Percentiles rank a stretch among this genome's conserved stretches.
Conservation (phyloP, 1,284 basidiomycete genomes). For the Ganoderma sinense region DNA sequence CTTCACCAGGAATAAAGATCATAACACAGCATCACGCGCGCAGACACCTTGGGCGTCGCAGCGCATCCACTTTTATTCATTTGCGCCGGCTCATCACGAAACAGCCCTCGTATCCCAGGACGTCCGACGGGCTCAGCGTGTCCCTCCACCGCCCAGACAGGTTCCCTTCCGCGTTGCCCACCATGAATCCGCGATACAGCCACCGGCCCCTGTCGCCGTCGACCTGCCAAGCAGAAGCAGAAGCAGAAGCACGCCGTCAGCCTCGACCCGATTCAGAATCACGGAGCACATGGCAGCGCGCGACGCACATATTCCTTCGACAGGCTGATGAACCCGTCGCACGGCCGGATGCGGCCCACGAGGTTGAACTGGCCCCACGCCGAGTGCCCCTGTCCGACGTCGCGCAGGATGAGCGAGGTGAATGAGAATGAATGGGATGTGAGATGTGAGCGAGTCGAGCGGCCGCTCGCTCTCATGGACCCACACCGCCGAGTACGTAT, state of each 20-base stretch:
- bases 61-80: slow-evolving; percentile 10
- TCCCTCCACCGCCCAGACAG: slow-evolving; percentile 81
- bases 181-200: slow-evolving; percentile 79
- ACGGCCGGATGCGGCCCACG: slow-evolving; percentile 70
- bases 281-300: neutral
- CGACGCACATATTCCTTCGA: slow-evolving; percentile 77
- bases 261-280: neutral
- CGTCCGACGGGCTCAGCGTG: slow-evolving; percentile 62
- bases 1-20: neutral
- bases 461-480: neutral
- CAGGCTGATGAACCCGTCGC: slow-evolving; percentile 74
- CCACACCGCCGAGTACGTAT: neutral
- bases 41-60: neutral
- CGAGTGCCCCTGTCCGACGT: slow-evolving; percentile 67
- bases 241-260: neutral
- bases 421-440: neutral
- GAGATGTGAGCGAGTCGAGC: too few relatives aligned
- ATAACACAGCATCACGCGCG: neutral
- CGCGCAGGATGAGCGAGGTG: neutral
- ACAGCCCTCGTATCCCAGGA: slow-evolving; percentile 77
- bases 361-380: slow-evolving; percentile 83
- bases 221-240: slow-evolving; percentile 48
- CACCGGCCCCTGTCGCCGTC: slow-evolving; percentile 76
- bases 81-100: slow-evolving; percentile 73
- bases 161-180: slow-evolving; percentile 68